Percentiles rank a stretch among this genome's conserved stretches.
Evolutionary conservation across 2,329 filamentous ascomycete genomes (phyloP).

Genomic region (Hymenoscyphus infarciens): DNA sequence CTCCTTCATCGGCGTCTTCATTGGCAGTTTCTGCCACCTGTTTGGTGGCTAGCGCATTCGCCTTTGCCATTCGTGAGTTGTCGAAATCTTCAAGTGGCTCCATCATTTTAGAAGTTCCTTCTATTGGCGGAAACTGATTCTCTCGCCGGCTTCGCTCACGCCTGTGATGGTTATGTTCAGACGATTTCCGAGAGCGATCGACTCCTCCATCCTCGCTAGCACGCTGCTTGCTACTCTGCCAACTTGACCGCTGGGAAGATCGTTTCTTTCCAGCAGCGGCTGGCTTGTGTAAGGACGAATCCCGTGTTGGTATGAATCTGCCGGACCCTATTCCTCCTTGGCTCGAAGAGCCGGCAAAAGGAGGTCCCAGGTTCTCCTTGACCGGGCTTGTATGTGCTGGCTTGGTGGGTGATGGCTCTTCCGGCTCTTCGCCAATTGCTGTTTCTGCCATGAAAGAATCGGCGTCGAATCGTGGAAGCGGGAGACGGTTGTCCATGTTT

Average conservation of each 20-base stretch:
- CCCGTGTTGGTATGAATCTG: conserved; percentile 59
- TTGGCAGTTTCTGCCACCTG: conserved; percentile 24
- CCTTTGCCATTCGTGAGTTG: conserved; percentile 31
- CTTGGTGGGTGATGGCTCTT: conserved; percentile 30
- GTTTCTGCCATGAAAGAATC: conserved; percentile 36
- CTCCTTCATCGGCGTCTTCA: conserved; percentile 53
- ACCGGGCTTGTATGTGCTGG: conserved; percentile 18
- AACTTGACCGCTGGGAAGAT: conserved; percentile 48
- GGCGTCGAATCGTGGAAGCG: conserved; percentile 29
- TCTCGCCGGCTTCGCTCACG: conserved; percentile 25
- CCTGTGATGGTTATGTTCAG: conserved; percentile 24
- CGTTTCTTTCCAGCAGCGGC: conserved; percentile 51
- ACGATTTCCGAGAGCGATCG: conserved; percentile 17
- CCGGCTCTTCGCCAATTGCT: conserved; percentile 47
- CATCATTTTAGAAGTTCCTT: conserved; percentile 32
- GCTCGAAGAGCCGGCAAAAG: conserved; percentile 15
- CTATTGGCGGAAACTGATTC: conserved; percentile 22
- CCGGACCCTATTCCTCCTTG: conserved; percentile 34
- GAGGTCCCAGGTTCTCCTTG: conserved; percentile 11
- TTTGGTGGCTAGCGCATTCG: conserved; percentile 24
- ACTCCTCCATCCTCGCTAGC: conserved; percentile 26
- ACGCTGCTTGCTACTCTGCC: conserved; percentile 43
- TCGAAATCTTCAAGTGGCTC: conserved; percentile 32
- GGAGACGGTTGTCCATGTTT: conserved; percentile 24
- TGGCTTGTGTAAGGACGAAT: conserved; percentile 64